phyloP scores from a whole-genome alignment of 192 early-diverging fungal genomes.

The Backusella luteola region DNA sequence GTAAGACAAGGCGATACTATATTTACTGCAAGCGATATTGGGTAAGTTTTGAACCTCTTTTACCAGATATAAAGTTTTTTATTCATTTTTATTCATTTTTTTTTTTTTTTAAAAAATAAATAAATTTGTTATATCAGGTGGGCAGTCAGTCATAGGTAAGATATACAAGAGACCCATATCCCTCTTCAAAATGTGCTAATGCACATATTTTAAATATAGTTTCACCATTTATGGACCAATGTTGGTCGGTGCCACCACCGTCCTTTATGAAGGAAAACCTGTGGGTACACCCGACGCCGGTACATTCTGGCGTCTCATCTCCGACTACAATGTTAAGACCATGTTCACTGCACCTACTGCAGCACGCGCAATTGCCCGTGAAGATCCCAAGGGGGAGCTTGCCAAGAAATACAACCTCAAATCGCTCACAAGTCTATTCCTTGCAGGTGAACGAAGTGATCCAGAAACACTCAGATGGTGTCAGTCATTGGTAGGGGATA shows the following conservation, averaged over 20 bases:
- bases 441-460: slow-evolving; percentile 85
- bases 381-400: slow-evolving; percentile 66
- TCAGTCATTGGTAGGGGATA: slow-evolving; percentile 41
- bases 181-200: too few relatives aligned
- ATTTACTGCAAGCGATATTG: slow-evolving; percentile 83
- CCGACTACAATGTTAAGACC: slow-evolving; percentile 71
- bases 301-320: slow-evolving; percentile 75
- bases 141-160: slow-evolving; percentile 72
- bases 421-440: slow-evolving; percentile 61
- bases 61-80: neutral
- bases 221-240: slow-evolving; percentile 84
- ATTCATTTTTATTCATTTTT: neutral
- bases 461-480: slow-evolving; percentile 69
- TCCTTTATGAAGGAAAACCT: slow-evolving; percentile 89
- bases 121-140: slow-evolving; percentile 41
- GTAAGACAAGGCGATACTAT: slow-evolving; percentile 71
- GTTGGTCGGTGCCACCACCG: slow-evolving; percentile 69
- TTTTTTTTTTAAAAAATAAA: neutral
- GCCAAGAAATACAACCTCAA: slow-evolving; percentile 60
- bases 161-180: too few relatives aligned
- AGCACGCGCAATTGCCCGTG: slow-evolving; percentile 74
- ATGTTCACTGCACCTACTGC: slow-evolving; percentile 88
- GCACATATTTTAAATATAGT: neutral
- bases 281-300: slow-evolving; percentile 77
- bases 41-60: slow-evolving; percentile 25